phyloP scores from a whole-genome alignment of 495 filamentous ascomycete genomes.

The Recurvomyces mirabilis region DNA sequence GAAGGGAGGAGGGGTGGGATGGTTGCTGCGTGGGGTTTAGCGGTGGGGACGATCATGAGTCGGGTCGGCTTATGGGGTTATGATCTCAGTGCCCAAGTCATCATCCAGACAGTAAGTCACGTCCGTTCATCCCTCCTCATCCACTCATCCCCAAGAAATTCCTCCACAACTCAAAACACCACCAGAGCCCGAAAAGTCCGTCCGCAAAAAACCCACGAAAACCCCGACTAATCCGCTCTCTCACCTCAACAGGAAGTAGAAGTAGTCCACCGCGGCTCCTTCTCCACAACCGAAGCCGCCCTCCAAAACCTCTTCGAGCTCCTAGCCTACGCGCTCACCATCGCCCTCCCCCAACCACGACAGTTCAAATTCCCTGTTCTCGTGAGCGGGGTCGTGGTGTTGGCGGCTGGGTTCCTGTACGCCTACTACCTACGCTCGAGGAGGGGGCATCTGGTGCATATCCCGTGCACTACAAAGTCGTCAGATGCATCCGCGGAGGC shows the following conservation, averaged over 20 bases:
- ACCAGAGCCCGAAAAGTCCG: too few species aligned
- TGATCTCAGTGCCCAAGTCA: constrained; percentile 52
- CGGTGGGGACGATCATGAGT: constrained; percentile 44
- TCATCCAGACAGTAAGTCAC: constrained; percentile 50
- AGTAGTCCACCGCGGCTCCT: constrained; percentile 39
- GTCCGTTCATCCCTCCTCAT: background rate
- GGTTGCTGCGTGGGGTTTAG: constrained; percentile 36
- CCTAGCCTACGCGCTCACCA: constrained; percentile 48
- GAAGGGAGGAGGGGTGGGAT: constrained; percentile 5
- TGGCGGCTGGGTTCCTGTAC: constrained; percentile 40
- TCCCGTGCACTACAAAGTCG: too few species aligned
- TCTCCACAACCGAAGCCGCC: constrained; percentile 51
- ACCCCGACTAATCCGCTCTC: too few species aligned
- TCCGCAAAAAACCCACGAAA: background rate
- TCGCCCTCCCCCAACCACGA: constrained; percentile 44
- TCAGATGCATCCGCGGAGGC: too few species aligned
- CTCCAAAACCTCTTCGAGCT: constrained; percentile 59
- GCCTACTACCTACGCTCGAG: constrained; percentile 44
- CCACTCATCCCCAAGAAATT: background rate
- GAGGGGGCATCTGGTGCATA: constrained; percentile 56
- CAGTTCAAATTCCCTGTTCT: constrained; percentile 52
- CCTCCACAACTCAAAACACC: too few species aligned
- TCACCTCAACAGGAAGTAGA: constrained; percentile 39
- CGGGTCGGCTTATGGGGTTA: constrained; percentile 58
- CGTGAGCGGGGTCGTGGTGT: constrained; percentile 43